These are phyloP conservation scores for Echinosophora koreensis DNA, from an alignment of 306 rosid genomes.

Conservation along the genomic window DNA sequence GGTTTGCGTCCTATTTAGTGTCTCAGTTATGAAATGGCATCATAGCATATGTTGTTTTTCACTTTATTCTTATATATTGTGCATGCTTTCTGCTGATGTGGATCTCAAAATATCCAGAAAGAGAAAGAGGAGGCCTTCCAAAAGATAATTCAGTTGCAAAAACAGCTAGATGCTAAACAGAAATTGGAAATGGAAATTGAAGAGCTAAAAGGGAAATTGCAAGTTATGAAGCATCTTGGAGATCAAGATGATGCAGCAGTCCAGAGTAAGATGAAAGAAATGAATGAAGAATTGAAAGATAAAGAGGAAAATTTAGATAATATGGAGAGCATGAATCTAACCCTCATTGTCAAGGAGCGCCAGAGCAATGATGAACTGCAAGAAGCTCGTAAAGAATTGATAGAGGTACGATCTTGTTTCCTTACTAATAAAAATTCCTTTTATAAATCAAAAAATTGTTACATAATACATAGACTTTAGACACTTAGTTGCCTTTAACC, in stretches of 20 bases:
- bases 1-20: conserved; percentile 55
- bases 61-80: conserved; percentile 17
- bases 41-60: conserved; percentile 1
- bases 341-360: conserved; percentile 86
- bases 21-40: conserved; percentile 34
- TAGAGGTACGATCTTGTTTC: conserved; percentile 53
- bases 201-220: conserved; percentile 87
- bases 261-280: conserved; percentile 78
- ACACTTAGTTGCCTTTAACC: neutral
- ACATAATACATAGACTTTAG: neutral
- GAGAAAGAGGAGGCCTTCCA: conserved; percentile 87
- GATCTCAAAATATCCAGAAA: conserved; percentile 60
- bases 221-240: conserved; percentile 96
- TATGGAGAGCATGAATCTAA: conserved; percentile 63
- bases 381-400: conserved; percentile 84
- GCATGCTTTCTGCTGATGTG: conserved; percentile 41
- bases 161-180: conserved; percentile 91
- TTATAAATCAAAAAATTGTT: neutral
- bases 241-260: conserved; percentile 88
- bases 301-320: conserved; percentile 63
- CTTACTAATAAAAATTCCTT: neutral
- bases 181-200: conserved; percentile 94
- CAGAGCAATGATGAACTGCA: conserved; percentile 91
- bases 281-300: conserved; percentile 66
- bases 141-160: conserved; percentile 83